Base-by-base conservation (phyloP, 2,329 filamentous ascomycete species). In the Hypoxylon sp. region DNA sequence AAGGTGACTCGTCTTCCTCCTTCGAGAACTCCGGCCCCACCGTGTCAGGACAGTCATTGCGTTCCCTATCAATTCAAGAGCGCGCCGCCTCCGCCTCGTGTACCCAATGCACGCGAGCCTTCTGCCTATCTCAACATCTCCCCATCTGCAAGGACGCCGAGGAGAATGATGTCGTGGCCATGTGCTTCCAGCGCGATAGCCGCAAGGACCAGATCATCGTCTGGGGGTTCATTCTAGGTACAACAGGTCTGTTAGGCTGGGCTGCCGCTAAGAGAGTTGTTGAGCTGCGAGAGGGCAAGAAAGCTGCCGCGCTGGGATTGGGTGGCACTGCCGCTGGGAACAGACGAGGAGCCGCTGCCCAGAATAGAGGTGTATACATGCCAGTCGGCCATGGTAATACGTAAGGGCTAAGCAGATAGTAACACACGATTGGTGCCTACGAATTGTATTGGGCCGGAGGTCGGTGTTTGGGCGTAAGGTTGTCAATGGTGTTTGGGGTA, bases 151-250 rank as follows among this genome's bases (percentile, higher is more conserved):
- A 88, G 74, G 83, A 85, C 70, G 88, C 87, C 58, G 84, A 85
- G 70, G 87, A 90, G 72, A 87, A 85, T 75, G 87, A 91, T 74
- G 86, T 91, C 19, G 80, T 87, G 46, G 89, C 89, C 29, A 82
- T 84, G 75, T 91, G 89, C 77, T 91, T 91, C 79, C 88, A 91
- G 82, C 85, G 89, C 70, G 89, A 91, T 77, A 89, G 86, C 76
- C 85, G 85, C 77, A 91, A 91, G 80, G 89, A 91, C 79, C 85
- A 86, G 79, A 84, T 90, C 72, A 90, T 91, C 37, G 89, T 91
- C 3, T 88, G 89, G 85, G 85, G 82, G 0, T 91, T 91, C 78
- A 85, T 91, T 53, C 76, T 88, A 8, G 87, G 85, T 58, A 90
- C 87, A 0, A 74, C 84, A 3, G 88, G 87, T 0, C 76, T 91